Evolutionary conservation across 495 filamentous ascomycete species (phyloP), one percentile per base, ranked within the genome.

Genomic region (Talaromyces liani): DNA sequence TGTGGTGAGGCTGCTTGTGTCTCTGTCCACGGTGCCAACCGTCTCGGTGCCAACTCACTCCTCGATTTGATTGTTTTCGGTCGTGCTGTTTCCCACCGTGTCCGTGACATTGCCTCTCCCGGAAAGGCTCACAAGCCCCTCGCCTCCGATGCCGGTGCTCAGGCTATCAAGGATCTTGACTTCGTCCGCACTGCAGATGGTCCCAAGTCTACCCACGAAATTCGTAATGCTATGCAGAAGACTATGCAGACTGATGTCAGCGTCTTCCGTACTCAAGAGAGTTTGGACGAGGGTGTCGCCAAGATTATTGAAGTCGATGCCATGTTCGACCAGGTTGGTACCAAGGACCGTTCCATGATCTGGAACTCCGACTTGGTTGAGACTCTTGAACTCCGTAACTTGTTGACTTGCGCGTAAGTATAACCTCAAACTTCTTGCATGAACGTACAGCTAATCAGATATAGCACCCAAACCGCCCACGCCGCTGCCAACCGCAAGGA

Each of bases 281-380:
- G 83, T 66, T 78, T 91, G 65, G 92, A 96, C 64, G 89, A 94
- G 72, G 93, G 93, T 81, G 90, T 94, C 49, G 73, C 78, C 70
- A 89, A 84, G 76, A 90, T 98, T 69, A 84, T 77, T 68, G 83
- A 89, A 65, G 88, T 97, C 68, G 94, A 98, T 74, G 75, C 85
- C 70, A 86, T 80, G 65, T 98, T 89, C 79, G 72, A 75, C 62
- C 84, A 96, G 72, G 86, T 97, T 65, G 90, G 91, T 69, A 96
- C 90, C 76, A 96, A 95, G 84, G 93, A 98, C 75, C 89, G 93
- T 71, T 93, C 90, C 85, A 97, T 98, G 94, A 97, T 98, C 80
- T 98, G 93, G 93, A 98, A 98, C 86, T 91, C 90, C 41, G 93
- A 98, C 70, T 84, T 98, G 31, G 90, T 96, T 61, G 93, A 98